Conservation (phyloP, 148 eudicot genomes). For the Camellia japonica region DNA sequence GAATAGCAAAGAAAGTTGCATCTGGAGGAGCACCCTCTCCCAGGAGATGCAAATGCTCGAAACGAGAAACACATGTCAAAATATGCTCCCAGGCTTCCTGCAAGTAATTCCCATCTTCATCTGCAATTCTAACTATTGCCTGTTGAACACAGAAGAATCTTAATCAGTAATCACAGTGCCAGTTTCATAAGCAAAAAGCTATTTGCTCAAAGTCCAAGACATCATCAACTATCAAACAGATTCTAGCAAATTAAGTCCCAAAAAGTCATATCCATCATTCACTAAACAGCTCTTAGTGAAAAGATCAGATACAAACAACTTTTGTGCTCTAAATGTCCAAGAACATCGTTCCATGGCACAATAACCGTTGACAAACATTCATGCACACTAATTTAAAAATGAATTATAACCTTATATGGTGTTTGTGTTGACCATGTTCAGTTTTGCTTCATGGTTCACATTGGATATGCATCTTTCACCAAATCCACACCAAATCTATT, state of each 20-base stretch:
- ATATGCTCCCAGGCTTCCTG: conserved; percentile 99
- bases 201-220: background rate
- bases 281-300: background rate
- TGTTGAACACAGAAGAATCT: conserved; percentile 30
- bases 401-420: background rate
- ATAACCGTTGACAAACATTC: background rate
- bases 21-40: conserved; percentile 99
- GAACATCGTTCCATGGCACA: background rate
- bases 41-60: conserved; percentile 97
- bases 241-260: background rate
- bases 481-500: background rate
- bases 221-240: background rate
- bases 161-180: conserved; percentile 7
- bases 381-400: background rate
- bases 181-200: conserved; percentile 10
- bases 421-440: background rate
- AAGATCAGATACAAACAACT: background rate
- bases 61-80: conserved; percentile 94
- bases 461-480: background rate
- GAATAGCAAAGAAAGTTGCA: conserved; percentile 87
- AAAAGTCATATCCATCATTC: background rate
- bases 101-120: conserved; percentile 95
- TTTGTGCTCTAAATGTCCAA: background rate
- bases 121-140: conserved; percentile 94
- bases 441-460: background rate